Conservation (phyloP, 2,329 filamentous ascomycete species). For the Mariannaea elegans region DNA sequence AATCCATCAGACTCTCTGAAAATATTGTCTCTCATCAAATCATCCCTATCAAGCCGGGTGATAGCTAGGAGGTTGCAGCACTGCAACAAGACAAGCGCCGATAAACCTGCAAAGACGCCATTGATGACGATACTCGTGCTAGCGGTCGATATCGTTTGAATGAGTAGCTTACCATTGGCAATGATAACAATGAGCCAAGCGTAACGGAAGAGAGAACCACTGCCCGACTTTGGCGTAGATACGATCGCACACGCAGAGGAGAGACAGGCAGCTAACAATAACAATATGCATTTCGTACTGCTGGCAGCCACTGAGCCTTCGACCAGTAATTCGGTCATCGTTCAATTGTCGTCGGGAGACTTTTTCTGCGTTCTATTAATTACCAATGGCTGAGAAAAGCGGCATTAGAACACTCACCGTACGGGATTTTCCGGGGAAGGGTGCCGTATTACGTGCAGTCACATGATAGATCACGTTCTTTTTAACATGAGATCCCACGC, state of each 20-base stretch:
- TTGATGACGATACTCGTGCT: slow-evolving; percentile 16
- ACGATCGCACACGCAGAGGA: slow-evolving; percentile 2
- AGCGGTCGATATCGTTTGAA: not conserved
- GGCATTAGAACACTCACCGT: too few species aligned
- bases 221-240: slow-evolving; percentile 9
- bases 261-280: not conserved
- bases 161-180: slow-evolving; percentile 1
- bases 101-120: not conserved
- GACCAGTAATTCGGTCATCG: too few species aligned
- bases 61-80: slow-evolving; percentile 16
- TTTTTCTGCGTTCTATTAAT: too few species aligned
- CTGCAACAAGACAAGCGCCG: slow-evolving; percentile 6
- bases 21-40: not conserved
- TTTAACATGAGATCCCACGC: too few species aligned
- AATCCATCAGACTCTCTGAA: not conserved
- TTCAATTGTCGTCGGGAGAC: too few species aligned
- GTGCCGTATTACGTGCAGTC: too few species aligned
- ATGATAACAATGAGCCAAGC: not conserved
- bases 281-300: not conserved
- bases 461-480: too few species aligned
- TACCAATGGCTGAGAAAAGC: too few species aligned
- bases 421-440: too few species aligned
- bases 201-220: not conserved
- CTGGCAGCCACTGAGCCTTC: not conserved
- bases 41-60: slow-evolving; percentile 1